Conservation (phyloP, 768 basidiomycete genomes). For the Podaxis sp. region DNA sequence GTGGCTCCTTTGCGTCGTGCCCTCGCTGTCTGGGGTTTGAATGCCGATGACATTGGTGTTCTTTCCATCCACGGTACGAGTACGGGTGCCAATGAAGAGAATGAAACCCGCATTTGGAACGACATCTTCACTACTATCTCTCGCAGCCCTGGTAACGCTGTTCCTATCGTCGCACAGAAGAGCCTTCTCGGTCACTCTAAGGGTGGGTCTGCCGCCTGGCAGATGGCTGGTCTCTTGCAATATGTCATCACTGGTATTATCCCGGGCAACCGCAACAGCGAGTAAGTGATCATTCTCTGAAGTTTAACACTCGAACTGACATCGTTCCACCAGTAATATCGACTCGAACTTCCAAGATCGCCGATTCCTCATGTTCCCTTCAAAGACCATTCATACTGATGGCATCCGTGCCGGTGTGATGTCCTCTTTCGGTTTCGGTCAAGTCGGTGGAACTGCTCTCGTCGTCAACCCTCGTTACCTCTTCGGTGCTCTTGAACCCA, state of each 20-base stretch:
- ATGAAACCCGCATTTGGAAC: conserved; percentile 97
- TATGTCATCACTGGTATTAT: conserved; percentile 82
- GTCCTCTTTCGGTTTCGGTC: conserved; percentile 98
- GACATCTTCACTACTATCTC: conserved; percentile 86
- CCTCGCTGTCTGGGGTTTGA: conserved; percentile 95
- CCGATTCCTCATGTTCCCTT: conserved; percentile 94
- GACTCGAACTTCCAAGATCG: conserved; percentile 91
- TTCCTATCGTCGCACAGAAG: conserved; percentile 97
- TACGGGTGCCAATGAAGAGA: conserved; percentile 91
- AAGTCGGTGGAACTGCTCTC: conserved; percentile 92
- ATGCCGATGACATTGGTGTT: conserved; percentile 89
- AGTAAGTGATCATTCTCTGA: conserved; percentile 54
- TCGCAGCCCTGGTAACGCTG: conserved; percentile 93
- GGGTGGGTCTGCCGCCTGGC: conserved; percentile 99
- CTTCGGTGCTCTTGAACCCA: conserved; percentile 78
- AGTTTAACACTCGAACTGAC: not conserved
- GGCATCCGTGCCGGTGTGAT: conserved; percentile 86
- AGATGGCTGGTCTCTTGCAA: conserved; percentile 90
- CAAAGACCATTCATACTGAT: conserved; percentile 93
- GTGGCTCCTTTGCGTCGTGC: conserved; percentile 93
- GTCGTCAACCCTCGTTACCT: conserved; percentile 91
- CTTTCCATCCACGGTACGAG: conserved; percentile 90
- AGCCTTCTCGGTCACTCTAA: conserved; percentile 96
- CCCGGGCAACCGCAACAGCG: conserved; percentile 95
- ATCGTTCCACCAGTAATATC: conserved; percentile 65